Evolutionary conservation across 2,329 filamentous ascomycete genomes (phyloP).

Genomic region (Dactylellina drechsleri): DNA sequence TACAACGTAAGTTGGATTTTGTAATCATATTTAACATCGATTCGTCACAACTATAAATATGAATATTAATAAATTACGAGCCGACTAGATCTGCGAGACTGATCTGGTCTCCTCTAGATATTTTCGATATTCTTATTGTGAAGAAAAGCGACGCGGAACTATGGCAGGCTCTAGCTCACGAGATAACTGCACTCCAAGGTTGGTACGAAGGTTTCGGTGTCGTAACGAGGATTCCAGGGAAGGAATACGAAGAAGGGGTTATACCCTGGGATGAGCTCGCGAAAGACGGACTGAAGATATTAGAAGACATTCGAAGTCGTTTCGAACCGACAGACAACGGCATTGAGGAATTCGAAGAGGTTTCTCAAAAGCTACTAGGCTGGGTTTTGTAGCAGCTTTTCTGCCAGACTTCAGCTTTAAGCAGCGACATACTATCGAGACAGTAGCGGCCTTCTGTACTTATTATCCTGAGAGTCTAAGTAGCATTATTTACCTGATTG

Average conservation of each 20-base stretch:
- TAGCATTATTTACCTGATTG: background rate
- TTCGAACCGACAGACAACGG: constrained; percentile 25
- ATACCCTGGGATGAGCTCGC: constrained; percentile 20
- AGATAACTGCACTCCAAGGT: constrained; percentile 3
- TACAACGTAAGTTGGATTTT: no score
- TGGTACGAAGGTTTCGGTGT: constrained; percentile 9
- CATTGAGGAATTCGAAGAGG: background rate
- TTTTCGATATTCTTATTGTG: constrained; percentile 12
- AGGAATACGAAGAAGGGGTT: background rate
- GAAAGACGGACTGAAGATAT: background rate
- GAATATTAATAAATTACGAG: no score
- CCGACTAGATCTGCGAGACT: constrained; percentile 9
- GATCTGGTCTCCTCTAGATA: constrained; percentile 9
- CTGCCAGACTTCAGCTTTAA: background rate
- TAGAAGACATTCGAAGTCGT: constrained; percentile 25
- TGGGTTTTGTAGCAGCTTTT: constrained; percentile 2
- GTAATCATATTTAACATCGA: no score
- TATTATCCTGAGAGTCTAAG: constrained; percentile 9
- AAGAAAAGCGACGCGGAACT: background rate
- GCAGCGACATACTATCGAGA: constrained; percentile 9
- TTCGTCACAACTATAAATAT: no score
- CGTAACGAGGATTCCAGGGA: background rate
- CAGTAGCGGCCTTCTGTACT: constrained; percentile 4
- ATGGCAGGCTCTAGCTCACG: constrained; percentile 18
- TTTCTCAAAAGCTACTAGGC: background rate